phyloP scores from a whole-genome alignment of 257 asterid genomes.

The Avicennia marina region DNA sequence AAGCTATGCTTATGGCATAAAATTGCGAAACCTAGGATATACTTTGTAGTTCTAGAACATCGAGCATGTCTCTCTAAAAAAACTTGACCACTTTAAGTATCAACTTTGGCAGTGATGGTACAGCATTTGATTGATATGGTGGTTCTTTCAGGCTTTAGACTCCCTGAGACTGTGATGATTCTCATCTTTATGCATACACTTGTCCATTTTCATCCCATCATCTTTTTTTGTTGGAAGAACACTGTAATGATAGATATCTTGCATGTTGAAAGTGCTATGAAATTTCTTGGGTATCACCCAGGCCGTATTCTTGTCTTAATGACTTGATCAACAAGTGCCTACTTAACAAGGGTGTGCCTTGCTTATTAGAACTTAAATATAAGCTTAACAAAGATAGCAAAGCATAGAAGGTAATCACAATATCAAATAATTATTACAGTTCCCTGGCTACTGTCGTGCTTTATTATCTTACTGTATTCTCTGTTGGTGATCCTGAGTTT shows the following conservation, averaged over 20 bases:
- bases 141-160: not conserved
- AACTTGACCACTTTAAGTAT: not conserved
- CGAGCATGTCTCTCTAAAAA: no score
- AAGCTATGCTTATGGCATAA: not conserved
- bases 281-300: not conserved
- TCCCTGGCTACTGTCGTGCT: no score
- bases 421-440: no score
- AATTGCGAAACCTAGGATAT: no score
- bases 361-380: no score
- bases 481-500: no score
- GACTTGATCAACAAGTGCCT: conserved; percentile 5
- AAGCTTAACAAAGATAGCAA: no score
- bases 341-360: not conserved
- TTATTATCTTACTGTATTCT: no score
- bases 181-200: not conserved
- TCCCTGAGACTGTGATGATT: not conserved
- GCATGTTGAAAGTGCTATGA: not conserved
- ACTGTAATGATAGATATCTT: not conserved
- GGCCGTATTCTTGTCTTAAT: conserved; percentile 1
- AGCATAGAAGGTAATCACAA: no score
- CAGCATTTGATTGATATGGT: not conserved
- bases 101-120: not conserved
- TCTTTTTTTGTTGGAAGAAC: not conserved
- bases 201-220: not conserved
- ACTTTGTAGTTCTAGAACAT: not conserved